Evolutionary conservation across 2,329 filamentous ascomycete species (phyloP).

Genomic region (Pseudogymnoascus sp.): DNA sequence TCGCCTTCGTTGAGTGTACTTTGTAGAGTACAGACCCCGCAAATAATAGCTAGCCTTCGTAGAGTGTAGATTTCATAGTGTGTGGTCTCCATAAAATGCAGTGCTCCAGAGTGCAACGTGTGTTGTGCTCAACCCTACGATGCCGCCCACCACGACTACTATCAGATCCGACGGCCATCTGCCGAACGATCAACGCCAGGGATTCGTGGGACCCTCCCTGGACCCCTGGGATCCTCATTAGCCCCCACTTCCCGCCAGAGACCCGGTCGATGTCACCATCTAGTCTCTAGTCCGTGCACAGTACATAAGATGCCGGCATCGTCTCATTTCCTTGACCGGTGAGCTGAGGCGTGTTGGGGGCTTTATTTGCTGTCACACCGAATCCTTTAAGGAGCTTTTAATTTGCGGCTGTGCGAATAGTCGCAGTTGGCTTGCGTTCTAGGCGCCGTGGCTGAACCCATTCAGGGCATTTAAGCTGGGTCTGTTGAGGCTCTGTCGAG

Average conservation of each 20-base stretch:
- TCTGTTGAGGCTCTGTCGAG: neutral
- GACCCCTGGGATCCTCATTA: neutral
- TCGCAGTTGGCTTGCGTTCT: neutral
- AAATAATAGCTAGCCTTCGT: neutral
- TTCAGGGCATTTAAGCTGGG: neutral
- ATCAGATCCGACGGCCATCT: neutral
- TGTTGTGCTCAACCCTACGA: neutral
- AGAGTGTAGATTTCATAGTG: neutral
- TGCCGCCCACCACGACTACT: neutral
- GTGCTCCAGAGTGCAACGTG: neutral
- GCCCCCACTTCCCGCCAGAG: neutral
- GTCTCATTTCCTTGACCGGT: neutral
- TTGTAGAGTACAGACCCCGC: neutral
- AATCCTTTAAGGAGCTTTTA: neutral
- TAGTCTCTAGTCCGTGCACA: neutral
- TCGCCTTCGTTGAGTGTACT: neutral
- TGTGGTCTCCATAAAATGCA: neutral
- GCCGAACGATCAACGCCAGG: neutral
- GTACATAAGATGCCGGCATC: neutral
- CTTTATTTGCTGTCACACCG: neutral
- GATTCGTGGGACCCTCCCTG: neutral
- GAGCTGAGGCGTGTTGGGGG: neutral
- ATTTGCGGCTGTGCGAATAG: neutral
- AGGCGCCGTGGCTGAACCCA: neutral
- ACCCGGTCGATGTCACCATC: neutral